phyloP scores from a whole-genome alignment of 805 yeast species.

The Wickerhamomyces subpelliculosus region DNA sequence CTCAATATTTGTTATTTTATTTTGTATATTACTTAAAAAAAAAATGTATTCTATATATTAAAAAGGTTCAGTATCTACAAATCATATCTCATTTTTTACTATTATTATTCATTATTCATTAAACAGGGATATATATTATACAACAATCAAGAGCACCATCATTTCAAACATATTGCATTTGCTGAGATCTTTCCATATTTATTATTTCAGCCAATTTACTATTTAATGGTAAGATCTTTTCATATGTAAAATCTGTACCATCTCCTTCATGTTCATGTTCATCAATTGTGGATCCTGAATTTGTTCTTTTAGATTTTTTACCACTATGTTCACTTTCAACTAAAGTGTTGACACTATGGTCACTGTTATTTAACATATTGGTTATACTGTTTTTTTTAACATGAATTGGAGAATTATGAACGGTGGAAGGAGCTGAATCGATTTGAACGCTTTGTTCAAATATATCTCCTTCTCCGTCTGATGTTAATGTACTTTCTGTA shows the following conservation, averaged over 20 bases:
- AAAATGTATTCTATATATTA: too few species aligned
- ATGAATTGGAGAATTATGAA: slow-evolving; percentile 10
- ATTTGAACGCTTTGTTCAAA: slow-evolving; percentile 3
- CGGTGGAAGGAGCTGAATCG: slow-evolving; percentile 6
- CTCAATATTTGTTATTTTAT: too few species aligned
- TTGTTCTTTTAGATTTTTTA: slow-evolving; percentile 2
- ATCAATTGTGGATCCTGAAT: slow-evolving; percentile 15
- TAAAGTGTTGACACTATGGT: slow-evolving; percentile 11
- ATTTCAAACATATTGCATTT: not conserved
- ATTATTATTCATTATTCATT: too few species aligned
- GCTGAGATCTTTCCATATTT: not conserved
- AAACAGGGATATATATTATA: too few species aligned
- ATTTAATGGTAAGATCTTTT: slow-evolving; percentile 14
- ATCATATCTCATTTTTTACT: too few species aligned
- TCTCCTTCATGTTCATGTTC: slow-evolving; percentile 5
- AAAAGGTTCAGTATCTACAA: too few species aligned
- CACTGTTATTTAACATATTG: slow-evolving; percentile 11
- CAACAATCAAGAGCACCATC: too few species aligned
- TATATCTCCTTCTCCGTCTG: slow-evolving; percentile 6
- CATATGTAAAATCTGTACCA: slow-evolving; percentile 15
- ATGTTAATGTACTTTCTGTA: not conserved
- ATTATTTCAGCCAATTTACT: not conserved
- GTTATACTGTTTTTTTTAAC: slow-evolving; percentile 10
- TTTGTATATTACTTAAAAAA: too few species aligned
- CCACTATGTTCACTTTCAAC: slow-evolving; percentile 5